Conservation (phyloP, 1,139 yeast species). For the Pichia norvegensis region DNA sequence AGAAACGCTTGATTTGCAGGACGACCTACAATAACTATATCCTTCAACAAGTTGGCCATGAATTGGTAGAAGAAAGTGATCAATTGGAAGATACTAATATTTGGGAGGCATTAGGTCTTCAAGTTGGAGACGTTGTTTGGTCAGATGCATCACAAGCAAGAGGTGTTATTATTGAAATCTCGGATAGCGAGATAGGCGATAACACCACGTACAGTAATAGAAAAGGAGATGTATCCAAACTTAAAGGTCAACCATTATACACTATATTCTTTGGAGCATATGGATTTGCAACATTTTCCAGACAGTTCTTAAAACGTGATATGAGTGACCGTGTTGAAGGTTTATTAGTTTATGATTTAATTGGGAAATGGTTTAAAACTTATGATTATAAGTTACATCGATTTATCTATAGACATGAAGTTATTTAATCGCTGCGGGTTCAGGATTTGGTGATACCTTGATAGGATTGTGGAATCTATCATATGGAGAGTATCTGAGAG, state of each 20-base stretch:
- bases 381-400: constrained; percentile 13
- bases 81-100: not conserved
- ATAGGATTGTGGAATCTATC: constrained; percentile 17
- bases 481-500: constrained; percentile 47
- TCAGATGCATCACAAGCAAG: constrained; percentile 7
- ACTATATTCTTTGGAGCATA: constrained; percentile 8
- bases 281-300: constrained; percentile 9
- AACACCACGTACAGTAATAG: not conserved
- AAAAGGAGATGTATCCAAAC: not conserved
- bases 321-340: constrained; percentile 10
- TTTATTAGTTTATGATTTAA: constrained; percentile 13
- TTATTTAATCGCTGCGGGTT: constrained; percentile 18
- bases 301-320: constrained; percentile 6
- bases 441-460: constrained; percentile 12
- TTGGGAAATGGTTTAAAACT: constrained; percentile 17
- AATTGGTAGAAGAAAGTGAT: not conserved
- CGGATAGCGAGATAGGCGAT: constrained; percentile 3
- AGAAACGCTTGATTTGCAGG: not conserved
- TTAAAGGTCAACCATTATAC: constrained; percentile 5
- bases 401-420: constrained; percentile 8
- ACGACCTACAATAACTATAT: not conserved
- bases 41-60: not conserved
- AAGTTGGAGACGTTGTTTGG: constrained; percentile 11
- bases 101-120: constrained; percentile 5
- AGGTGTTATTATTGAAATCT: constrained; percentile 7